Base-by-base conservation (phyloP, 164 flowering plant species). In the Magnolia kwangsiensis region DNA sequence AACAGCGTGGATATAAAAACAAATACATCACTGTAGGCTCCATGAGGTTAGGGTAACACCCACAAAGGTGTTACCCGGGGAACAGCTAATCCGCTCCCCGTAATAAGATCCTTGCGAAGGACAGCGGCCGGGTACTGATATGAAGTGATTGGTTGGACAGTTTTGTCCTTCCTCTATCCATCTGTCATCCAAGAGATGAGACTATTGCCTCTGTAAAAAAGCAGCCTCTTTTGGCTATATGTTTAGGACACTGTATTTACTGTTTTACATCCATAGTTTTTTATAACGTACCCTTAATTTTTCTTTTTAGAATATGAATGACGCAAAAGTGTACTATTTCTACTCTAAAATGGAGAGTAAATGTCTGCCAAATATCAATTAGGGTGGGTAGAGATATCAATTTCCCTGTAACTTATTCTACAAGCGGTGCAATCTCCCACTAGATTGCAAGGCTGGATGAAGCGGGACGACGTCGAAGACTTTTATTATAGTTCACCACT, bases 91-190 rank as follows among this genome's bases (percentile, higher is more conserved):
- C 29, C 0, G 29, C 29, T 27, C 29, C 29, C 29, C 49, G 69
- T 68, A 77, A 81, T 78, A 72, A 76, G 84, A 80, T 80, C 75
- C 82, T 74, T 76, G 81, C 69, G 70, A 67, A 73, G 86, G 80
- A 74, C 86, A 80, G 89, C 55, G 70, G 78, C 3, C 85, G 75
- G 45, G 90, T 83, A 80, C 78, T 70, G 79, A 37, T 49, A 50
- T 85, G 95, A 91, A 82, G 82, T 86, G 96, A 90, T 89, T 84
- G 88, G 89, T 82, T 78, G 86, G 84, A 82, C 88, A 84, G 87
- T 79, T 55, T 55, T 81, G 85, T 78, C 83, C 51, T 82, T 77
- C 83, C 80, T 81, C 79, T 81, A 84, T 82, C 85, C 79, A 87
- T 84, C 89, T 83, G 85, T 85, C 86, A n/a, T 10, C 24, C 29